Conservation (phyloP, 495 filamentous ascomycete species). For the Physcia stellaris region DNA sequence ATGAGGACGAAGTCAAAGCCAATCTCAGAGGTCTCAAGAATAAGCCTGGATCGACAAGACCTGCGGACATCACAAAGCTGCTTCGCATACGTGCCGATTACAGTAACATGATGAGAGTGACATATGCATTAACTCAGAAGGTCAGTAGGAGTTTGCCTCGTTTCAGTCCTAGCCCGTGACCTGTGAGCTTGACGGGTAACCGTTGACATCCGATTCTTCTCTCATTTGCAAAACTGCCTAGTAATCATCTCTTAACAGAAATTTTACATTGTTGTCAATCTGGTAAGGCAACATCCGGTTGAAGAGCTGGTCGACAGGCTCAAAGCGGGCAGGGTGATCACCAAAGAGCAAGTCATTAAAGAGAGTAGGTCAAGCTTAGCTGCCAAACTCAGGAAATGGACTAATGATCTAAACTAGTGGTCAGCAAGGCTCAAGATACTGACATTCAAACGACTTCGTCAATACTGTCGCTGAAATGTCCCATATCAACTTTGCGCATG, state of each 20-base stretch:
- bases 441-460: conserved; percentile 81
- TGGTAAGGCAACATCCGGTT: conserved; percentile 60
- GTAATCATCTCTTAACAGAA: conserved; percentile 36
- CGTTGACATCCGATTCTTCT: neutral
- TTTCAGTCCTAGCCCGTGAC: neutral
- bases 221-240: too few relatives aligned
- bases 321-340: conserved; percentile 51
- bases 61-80: conserved; percentile 73
- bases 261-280: conserved; percentile 57
- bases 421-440: conserved; percentile 65
- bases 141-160: conserved; percentile 37
- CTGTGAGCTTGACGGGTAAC: conserved; percentile 1
- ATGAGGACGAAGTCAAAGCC: conserved; percentile 70
- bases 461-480: conserved; percentile 83
- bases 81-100: conserved; percentile 57
- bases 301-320: conserved; percentile 58
- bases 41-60: conserved; percentile 82
- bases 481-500: conserved; percentile 73
- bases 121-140: conserved; percentile 85
- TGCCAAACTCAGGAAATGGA: neutral
- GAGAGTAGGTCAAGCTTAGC: conserved; percentile 52
- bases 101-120: conserved; percentile 65
- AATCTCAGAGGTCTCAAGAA: conserved; percentile 91
- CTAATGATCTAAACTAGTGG: conserved; percentile 53
- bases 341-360: conserved; percentile 63